Evolutionary conservation across 495 filamentous ascomycete species (phyloP).

Genomic region (Aspergillus indologenus): DNA sequence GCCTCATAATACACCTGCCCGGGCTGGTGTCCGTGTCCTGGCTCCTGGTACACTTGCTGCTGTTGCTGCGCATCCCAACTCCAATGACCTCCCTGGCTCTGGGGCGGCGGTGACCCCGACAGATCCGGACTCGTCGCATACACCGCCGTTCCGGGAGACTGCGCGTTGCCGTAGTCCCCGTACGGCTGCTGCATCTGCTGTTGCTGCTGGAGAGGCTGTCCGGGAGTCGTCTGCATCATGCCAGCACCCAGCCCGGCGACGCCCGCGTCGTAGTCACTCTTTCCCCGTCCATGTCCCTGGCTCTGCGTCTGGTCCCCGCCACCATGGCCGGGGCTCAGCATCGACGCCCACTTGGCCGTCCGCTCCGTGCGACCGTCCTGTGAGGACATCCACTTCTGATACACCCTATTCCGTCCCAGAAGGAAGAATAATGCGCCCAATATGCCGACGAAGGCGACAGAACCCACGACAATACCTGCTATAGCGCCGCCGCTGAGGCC

Average conservation of each 20-base stretch:
- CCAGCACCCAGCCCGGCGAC: not conserved
- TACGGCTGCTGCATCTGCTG: slow-evolving; percentile 19
- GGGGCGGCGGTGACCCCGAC: not conserved
- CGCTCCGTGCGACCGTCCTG: slow-evolving; percentile 32
- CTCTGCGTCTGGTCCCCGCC: not conserved
- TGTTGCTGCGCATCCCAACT: slow-evolving; percentile 26
- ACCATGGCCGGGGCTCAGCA: slow-evolving; percentile 11
- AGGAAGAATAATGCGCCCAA: slow-evolving; percentile 38
- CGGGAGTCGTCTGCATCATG: slow-evolving; percentile 1
- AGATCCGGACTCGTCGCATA: slow-evolving; percentile 9
- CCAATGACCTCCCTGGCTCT: slow-evolving; percentile 12
- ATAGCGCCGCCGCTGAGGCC: slow-evolving; percentile 35
- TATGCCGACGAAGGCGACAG: slow-evolving; percentile 30
- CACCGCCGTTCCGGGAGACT: slow-evolving; percentile 9
- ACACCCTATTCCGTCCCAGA: slow-evolving; percentile 38
- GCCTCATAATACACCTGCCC: slow-evolving; percentile 3
- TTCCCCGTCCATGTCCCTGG: not conserved
- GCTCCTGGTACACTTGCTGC: not conserved
- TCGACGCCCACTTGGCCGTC: slow-evolving; percentile 32
- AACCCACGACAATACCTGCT: slow-evolving; percentile 37
- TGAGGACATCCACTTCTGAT: slow-evolving; percentile 37
- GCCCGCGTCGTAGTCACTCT: slow-evolving; percentile 13
- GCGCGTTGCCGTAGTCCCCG: not conserved
- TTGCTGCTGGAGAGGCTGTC: slow-evolving; percentile 11
- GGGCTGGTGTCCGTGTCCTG: not conserved